Conservation (phyloP, 495 filamentous ascomycete genomes). For the Talaromyces proteolyticus region DNA sequence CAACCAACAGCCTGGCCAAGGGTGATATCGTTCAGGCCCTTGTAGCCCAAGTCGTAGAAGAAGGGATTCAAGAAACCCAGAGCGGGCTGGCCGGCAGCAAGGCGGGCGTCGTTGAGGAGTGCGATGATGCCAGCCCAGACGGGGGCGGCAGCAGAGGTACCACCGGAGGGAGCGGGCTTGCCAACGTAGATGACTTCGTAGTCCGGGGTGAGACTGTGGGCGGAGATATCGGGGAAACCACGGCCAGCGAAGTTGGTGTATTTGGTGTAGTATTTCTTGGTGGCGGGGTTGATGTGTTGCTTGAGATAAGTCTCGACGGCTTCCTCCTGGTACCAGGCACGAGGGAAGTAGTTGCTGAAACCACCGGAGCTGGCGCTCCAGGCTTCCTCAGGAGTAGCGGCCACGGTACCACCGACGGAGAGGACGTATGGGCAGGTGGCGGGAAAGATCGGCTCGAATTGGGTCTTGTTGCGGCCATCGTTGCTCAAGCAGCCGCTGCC, state of each 20-base stretch:
- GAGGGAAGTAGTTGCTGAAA: constrained; percentile 60
- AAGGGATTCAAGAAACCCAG: constrained; percentile 75
- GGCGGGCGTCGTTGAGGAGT: constrained; percentile 62
- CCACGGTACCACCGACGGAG: constrained; percentile 60
- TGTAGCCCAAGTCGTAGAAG: constrained; percentile 51
- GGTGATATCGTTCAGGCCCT: constrained; percentile 59
- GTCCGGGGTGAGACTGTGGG: constrained; percentile 46
- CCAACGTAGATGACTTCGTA: constrained; percentile 53
- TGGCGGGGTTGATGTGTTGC: constrained; percentile 31
- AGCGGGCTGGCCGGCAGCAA: constrained; percentile 44
- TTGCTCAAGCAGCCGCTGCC: constrained; percentile 61
- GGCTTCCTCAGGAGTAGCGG: constrained; percentile 51
- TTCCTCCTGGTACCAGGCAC: constrained; percentile 54
- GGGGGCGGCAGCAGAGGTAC: constrained; percentile 63
- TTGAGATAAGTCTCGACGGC: constrained; percentile 54
- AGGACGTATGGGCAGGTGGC: constrained; percentile 71
- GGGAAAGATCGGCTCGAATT: constrained; percentile 67
- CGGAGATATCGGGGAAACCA: constrained; percentile 68
- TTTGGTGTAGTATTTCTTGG: constrained; percentile 32
- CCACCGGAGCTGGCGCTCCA: constrained; percentile 56
- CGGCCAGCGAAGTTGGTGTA: constrained; percentile 55
- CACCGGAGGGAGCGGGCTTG: constrained; percentile 41
- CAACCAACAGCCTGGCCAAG: constrained; percentile 57
- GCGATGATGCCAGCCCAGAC: constrained; percentile 57
- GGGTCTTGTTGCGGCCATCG: constrained; percentile 58